Evolutionary conservation across 345 rosid species (phyloP).

Genomic region (Populus davidiana): DNA sequence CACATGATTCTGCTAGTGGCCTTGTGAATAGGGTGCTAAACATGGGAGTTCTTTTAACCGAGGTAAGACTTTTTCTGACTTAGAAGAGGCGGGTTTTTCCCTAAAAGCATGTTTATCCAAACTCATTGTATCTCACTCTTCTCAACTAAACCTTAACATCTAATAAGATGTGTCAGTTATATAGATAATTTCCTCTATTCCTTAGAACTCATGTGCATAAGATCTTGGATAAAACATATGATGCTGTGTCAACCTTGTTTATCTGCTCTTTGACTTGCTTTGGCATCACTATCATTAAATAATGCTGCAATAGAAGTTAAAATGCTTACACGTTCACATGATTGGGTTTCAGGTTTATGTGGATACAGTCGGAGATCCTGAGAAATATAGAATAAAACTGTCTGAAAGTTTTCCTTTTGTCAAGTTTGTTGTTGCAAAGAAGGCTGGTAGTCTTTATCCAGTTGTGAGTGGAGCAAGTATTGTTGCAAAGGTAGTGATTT

Average conservation of each 20-base stretch:
- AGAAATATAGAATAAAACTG: conserved; percentile 72
- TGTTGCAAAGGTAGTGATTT: conserved; percentile 78
- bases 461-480: conserved; percentile 96
- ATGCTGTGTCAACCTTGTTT: neutral
- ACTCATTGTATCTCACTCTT: neutral
- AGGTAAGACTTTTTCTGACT: conserved; percentile 42
- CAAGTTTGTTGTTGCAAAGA: conserved; percentile 87
- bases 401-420: conserved; percentile 76
- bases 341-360: conserved; percentile 61
- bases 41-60: conserved; percentile 83
- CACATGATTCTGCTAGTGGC: conserved; percentile 90
- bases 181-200: neutral
- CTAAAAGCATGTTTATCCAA: neutral
- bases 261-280: neutral
- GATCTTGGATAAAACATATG: neutral
- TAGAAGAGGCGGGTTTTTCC: neutral
- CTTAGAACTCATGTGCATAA: neutral
- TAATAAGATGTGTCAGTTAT: neutral
- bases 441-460: conserved; percentile 95
- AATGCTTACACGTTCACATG: neutral
- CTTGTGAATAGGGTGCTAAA: conserved; percentile 62
- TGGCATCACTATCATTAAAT: neutral
- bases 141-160: neutral
- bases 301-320: neutral
- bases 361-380: conserved; percentile 92